Percentiles rank a stretch among this genome's conserved stretches.
phyloP scores from a whole-genome alignment of 352 stramenopile genomes.

The Blastocystis sp. region DNA sequence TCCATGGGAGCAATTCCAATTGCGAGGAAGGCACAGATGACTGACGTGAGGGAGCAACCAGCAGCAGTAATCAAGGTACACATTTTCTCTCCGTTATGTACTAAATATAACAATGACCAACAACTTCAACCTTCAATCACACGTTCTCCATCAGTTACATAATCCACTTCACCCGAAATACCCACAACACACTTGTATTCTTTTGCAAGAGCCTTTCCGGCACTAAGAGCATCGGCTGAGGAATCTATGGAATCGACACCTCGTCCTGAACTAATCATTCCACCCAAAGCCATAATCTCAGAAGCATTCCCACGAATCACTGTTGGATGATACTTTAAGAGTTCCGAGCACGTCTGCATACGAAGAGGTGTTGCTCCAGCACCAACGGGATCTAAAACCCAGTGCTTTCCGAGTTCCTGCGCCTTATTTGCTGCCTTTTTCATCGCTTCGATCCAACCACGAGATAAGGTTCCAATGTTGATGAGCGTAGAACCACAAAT shows the following conservation, averaged over 20 bases:
- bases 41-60: constrained; percentile 54
- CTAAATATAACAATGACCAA: neutral
- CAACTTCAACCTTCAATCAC: constrained; percentile 36
- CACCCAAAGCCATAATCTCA: constrained; percentile 64
- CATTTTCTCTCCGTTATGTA: constrained; percentile 62
- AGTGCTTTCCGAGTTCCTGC: constrained; percentile 46
- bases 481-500: constrained; percentile 58
- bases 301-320: constrained; percentile 67
- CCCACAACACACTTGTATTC: constrained; percentile 61
- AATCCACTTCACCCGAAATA: constrained; percentile 50
- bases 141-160: constrained; percentile 64
- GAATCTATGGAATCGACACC: constrained; percentile 66
- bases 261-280: neutral
- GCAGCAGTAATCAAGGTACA: constrained; percentile 61
- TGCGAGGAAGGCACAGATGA: constrained; percentile 61
- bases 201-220: constrained; percentile 42
- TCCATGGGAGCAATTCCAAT: constrained; percentile 24
- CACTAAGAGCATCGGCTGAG: neutral
- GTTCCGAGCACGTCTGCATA: constrained; percentile 42
- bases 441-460: constrained; percentile 64
- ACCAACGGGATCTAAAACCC: constrained; percentile 63
- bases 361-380: constrained; percentile 58
- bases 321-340: constrained; percentile 57
- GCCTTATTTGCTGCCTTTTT: constrained; percentile 65
- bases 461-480: constrained; percentile 63